Percentiles rank a stretch among this genome's conserved stretches.
phyloP scores from a whole-genome alignment of 2,329 filamentous ascomycete genomes.

The Exophiala phaeomuriformis region DNA sequence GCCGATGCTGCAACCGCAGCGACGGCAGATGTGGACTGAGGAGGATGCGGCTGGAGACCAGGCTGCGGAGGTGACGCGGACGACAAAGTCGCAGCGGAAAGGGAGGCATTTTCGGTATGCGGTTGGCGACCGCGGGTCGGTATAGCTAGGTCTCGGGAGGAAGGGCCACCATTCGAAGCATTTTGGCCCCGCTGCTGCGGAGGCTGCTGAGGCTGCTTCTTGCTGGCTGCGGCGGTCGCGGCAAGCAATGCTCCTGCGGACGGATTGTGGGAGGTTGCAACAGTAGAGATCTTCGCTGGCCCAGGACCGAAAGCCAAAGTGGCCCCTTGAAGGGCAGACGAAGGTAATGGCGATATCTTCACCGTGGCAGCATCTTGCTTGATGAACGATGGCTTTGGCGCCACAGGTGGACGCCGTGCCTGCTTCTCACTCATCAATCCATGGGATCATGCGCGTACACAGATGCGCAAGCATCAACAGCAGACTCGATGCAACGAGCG shows the following conservation, averaged over 20 bases:
- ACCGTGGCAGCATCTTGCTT: conserved; percentile 14
- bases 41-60: conserved; percentile 8
- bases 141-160: conserved; percentile 4
- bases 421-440: conserved; percentile 27
- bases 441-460: conserved; percentile 13
- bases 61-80: conserved; percentile 13
- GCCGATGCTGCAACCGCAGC: conserved; percentile 21
- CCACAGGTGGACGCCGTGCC: conserved; percentile 26
- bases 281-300: conserved; percentile 11
- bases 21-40: conserved; percentile 22
- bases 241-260: conserved; percentile 21
- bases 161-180: background rate
- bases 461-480: conserved; percentile 16
- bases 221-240: conserved; percentile 16
- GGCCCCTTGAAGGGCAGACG: conserved; percentile 23
- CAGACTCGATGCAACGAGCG: conserved; percentile 4
- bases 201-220: conserved; percentile 7
- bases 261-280: conserved; percentile 16
- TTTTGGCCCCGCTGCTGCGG: background rate
- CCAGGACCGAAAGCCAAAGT: conserved; percentile 21
- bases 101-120: conserved; percentile 6
- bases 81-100: conserved; percentile 5
- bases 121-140: conserved; percentile 10
- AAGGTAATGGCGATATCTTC: conserved; percentile 13
- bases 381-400: conserved; percentile 25